Percentiles rank a stretch among this genome's conserved stretches.
These are phyloP conservation scores for Trichoderma sp. DNA, from an alignment of 2,329 filamentous ascomycete species.

Conservation along the genomic window DNA sequence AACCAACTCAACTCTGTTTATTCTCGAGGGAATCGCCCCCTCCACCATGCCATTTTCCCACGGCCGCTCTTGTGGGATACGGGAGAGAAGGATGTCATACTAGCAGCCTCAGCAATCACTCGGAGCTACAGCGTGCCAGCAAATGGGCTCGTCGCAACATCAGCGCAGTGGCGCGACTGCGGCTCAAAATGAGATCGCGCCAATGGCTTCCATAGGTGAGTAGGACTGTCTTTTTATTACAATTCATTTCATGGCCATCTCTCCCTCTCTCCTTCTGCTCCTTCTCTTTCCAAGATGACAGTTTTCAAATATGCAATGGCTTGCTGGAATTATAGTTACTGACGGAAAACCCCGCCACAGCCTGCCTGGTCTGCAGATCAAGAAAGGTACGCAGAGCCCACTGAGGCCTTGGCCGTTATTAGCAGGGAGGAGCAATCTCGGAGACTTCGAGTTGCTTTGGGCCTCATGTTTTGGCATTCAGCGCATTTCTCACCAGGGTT, in stretches of 20 bases:
- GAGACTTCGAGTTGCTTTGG: not conserved
- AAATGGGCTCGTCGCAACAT: conserved; percentile 4
- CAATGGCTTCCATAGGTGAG: conserved; percentile 17
- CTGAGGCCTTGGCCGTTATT: not conserved
- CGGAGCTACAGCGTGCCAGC: not conserved
- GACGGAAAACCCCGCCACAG: conserved; percentile 5
- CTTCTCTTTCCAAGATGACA: not conserved
- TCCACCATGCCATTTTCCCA: not conserved
- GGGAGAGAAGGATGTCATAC: conserved; percentile 3
- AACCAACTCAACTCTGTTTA: not conserved
- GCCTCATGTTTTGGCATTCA: not conserved
- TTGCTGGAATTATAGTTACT: not conserved
- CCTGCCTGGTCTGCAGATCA: conserved; percentile 23
- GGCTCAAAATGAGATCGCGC: conserved; percentile 1
- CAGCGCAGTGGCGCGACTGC: conserved; percentile 16
- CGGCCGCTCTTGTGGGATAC: not conserved
- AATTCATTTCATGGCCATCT: not conserved
- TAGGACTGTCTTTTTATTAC: not conserved
- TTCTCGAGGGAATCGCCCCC: not conserved
- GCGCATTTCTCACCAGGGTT: not conserved
- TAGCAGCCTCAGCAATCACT: not conserved
- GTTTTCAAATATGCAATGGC: not conserved
- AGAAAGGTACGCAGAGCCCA: conserved; percentile 20
- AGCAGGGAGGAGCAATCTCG: not conserved
- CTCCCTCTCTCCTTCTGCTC: not conserved